Conservation (phyloP, 768 basidiomycete genomes). For the Gautieria morchelliformis region DNA sequence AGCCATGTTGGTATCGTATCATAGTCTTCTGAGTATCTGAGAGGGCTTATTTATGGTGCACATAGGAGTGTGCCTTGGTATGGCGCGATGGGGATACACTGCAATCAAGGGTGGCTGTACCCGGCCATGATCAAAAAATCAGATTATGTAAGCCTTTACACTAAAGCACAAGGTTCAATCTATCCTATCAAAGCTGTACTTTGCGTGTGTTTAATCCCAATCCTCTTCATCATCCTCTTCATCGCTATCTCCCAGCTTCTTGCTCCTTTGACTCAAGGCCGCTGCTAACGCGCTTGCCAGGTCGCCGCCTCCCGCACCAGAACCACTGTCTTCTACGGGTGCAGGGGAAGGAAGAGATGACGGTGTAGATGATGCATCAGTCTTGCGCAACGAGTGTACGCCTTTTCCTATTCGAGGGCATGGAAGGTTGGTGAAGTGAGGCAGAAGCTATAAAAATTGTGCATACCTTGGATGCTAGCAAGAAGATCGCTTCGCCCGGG, state of each 20-base stretch:
- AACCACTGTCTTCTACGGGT: slow-evolving; percentile 22
- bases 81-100: neutral
- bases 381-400: slow-evolving; percentile 58
- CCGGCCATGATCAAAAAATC: neutral
- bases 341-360: slow-evolving; percentile 21
- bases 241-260: slow-evolving; percentile 80
- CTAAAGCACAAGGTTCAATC: neutral
- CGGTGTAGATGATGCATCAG: slow-evolving; percentile 17
- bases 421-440: neutral
- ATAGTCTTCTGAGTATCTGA: slow-evolving; percentile 3
- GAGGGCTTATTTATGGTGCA: neutral
- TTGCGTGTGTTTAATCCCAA: slow-evolving; percentile 29
- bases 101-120: neutral
- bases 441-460: neutral
- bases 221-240: slow-evolving; percentile 71
- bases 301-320: slow-evolving; percentile 49
- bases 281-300: slow-evolving; percentile 77
- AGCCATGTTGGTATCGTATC: slow-evolving; percentile 30
- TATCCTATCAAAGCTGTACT: neutral
- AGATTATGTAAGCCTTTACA: neutral
- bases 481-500: slow-evolving; percentile 58
- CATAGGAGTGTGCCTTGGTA: neutral
- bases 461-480: slow-evolving; percentile 61
- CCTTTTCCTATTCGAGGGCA: slow-evolving; percentile 37
- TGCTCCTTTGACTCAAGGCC: slow-evolving; percentile 74